Conservation (phyloP, 2,329 filamentous ascomycete species). For the Paracorniculantispora psalliotae region DNA sequence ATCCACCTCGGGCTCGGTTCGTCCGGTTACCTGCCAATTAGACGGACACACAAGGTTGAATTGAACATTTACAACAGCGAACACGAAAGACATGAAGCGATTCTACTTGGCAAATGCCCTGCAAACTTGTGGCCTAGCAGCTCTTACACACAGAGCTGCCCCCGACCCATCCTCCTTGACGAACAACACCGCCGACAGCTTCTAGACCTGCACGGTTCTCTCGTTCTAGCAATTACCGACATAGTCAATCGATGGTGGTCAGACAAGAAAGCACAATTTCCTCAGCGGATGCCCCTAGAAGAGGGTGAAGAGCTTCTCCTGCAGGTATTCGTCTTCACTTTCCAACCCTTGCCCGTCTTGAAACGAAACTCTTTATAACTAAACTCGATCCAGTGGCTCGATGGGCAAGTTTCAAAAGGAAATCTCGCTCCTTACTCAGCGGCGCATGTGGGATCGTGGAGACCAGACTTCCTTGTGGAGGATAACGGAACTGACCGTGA, state of each 20-base stretch:
- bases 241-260: constrained; percentile 37
- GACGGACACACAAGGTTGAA: no score
- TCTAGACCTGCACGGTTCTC: constrained; percentile 24
- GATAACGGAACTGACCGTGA: constrained; percentile 19
- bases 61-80: no score
- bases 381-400: background rate
- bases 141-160: no score
- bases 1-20: no score
- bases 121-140: no score
- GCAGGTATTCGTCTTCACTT: constrained; percentile 22
- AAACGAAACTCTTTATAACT: background rate
- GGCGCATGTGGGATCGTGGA: constrained; percentile 28
- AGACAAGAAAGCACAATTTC: constrained; percentile 26
- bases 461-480: constrained; percentile 36
- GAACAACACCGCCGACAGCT: constrained; percentile 27
- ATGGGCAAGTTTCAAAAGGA: constrained; percentile 17
- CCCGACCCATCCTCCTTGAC: constrained; percentile 31
- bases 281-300: constrained; percentile 30
- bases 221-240: constrained; percentile 29
- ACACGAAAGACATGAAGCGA: no score
- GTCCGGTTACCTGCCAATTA: no score
- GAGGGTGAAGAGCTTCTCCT: constrained; percentile 26
- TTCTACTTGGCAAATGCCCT: no score
- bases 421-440: no score
- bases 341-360: no score